Evolutionary conservation across 352 stramenopile genomes (phyloP), one percentile per base, ranked within the genome.

Genomic region (Phytophthora pluvialis): DNA sequence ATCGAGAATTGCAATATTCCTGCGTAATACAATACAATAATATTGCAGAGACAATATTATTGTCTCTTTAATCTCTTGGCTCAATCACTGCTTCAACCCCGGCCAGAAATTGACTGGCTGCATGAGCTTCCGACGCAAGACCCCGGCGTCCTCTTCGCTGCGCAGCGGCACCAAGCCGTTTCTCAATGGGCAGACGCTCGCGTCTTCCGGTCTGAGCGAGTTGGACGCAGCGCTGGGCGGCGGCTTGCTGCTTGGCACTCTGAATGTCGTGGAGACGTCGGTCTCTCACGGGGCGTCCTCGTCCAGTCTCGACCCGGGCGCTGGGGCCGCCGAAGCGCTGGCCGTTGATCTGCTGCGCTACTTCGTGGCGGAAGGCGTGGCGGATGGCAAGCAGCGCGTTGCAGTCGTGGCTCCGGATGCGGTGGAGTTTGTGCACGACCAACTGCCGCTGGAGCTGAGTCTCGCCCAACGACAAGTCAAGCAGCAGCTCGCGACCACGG

Each of bases 381-480:
- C 75, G 5, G 66, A 81, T 16, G 63, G 68, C 13, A 31, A 60
- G 12, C 80, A 90, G 46, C 68, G 67, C 48, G 62, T 73, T 4
- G 45, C 75, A 18, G 12, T 87, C 0, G 75, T 76, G 16, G 69
- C 66, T 3, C 72, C 81, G 7, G 79, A 87, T 47, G 68, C 81
- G 0, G 50, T 28, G 3, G 67, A 28, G 0, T 90, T 89, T 35
- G 51, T 81, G 5, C 25, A 47, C 5, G 52, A 77, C 1, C 73
- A 83, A 35, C 60, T 91, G 16, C 83, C 81, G 31, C 57, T 88
- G 38, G 81, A 90, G 60, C 69, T 93, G 32, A 91, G 84, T 72
- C 64, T 84, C 15, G 81, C 81, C 15, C 84, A 91, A 51, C 77
- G 77, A 51, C 81, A 89, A 28, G 53, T 90, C 43, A 92, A 90